A percentile compares a stretch with the other conserved stretches of the same genome.
Conservation (phyloP, 108 stramenopile species). For the Nannochloropsis gaditana region DNA sequence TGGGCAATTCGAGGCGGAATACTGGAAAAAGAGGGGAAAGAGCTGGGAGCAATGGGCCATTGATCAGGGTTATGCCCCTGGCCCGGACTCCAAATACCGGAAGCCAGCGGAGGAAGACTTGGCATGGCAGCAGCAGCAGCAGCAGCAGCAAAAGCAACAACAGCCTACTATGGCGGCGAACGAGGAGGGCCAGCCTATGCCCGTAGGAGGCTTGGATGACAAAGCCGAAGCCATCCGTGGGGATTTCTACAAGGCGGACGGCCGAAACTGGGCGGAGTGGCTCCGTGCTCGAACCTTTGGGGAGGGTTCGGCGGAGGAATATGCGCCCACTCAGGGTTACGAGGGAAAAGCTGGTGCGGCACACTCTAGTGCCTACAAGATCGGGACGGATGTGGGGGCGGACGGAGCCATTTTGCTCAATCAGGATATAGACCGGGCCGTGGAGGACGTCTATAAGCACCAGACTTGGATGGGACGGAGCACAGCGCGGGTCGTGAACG, state of each 20-base stretch:
- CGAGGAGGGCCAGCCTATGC: background rate
- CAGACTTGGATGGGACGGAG: background rate
- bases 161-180: background rate
- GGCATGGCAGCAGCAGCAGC: background rate
- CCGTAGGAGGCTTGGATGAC: background rate
- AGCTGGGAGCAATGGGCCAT: slow-evolving; percentile 7
- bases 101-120: background rate
- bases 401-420: background rate
- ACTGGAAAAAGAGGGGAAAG: slow-evolving; percentile 17
- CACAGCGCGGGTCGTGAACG: background rate
- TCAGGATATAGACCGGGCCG: background rate
- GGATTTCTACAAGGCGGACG: background rate
- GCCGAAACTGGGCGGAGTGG: background rate
- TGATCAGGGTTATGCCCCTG: slow-evolving; percentile 13
- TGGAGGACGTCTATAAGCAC: slow-evolving; percentile 9
- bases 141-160: background rate
- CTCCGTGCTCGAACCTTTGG: slow-evolving; percentile 1
- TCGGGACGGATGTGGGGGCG: background rate
- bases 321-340: background rate
- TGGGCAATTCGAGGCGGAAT: background rate
- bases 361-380: background rate
- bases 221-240: background rate
- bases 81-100: background rate
- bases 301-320: background rate
- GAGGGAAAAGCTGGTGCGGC: background rate